phyloP scores from a whole-genome alignment of 2,329 filamentous ascomycete species.

The Elsinoe arachidis region DNA sequence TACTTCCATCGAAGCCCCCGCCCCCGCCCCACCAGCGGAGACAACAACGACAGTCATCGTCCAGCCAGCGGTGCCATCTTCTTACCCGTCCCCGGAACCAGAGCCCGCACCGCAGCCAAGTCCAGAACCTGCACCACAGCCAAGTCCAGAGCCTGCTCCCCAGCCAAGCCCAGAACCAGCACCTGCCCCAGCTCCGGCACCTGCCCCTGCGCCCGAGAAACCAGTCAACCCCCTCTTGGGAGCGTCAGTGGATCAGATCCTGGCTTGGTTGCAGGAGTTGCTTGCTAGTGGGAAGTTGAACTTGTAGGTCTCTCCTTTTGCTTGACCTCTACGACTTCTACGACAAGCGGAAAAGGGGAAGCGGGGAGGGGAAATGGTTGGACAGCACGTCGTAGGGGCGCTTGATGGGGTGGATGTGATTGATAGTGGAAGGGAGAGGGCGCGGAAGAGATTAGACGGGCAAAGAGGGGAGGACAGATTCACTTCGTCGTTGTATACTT shows the following conservation, averaged over 20 bases:
- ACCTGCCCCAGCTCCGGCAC: neutral
- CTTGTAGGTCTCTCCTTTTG: neutral
- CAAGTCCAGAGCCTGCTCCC: neutral
- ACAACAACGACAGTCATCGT: neutral
- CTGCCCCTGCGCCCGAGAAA: neutral
- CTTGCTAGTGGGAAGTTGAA: constrained; percentile 7
- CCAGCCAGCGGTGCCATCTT: neutral
- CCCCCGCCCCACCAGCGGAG: neutral
- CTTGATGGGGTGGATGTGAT: too few relatives aligned
- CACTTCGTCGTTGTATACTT: neutral
- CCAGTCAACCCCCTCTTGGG: neutral
- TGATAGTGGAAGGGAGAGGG: neutral
- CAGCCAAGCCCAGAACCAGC: neutral
- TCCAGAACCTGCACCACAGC: neutral
- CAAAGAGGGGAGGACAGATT: neutral
- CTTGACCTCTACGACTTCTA: neutral
- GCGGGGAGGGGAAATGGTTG: neutral
- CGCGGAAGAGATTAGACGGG: neutral
- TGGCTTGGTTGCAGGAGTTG: constrained; percentile 7
- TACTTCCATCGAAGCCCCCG: neutral
- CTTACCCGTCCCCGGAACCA: neutral
- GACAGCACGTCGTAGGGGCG: too few relatives aligned
- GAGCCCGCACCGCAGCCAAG: neutral
- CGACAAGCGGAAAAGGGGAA: neutral
- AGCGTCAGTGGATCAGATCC: neutral